A percentile compares a stretch with the other conserved stretches of the same genome.
These are phyloP conservation scores for Tanacetum coccineum DNA, from an alignment of 129 eudicot genomes.

Conservation along the genomic window DNA sequence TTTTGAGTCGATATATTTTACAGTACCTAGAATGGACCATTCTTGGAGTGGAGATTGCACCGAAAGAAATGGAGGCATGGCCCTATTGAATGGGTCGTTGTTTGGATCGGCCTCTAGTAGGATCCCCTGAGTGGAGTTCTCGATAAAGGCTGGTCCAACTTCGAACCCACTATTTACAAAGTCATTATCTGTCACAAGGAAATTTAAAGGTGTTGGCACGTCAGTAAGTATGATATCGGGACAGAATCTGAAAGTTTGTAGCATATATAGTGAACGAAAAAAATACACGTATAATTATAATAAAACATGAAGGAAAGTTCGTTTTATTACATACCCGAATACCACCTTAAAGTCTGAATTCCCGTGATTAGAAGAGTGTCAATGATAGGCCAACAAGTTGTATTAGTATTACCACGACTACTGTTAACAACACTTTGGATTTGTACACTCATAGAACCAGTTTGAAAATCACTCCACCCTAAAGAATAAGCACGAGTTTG, in stretches of 20 bases:
- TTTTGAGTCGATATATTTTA: neutral
- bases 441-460: too few relatives aligned
- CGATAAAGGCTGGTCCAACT: neutral
- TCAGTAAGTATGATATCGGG: too few relatives aligned
- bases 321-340: conserved; percentile 6
- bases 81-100: neutral
- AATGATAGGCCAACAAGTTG: too few relatives aligned
- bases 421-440: neutral
- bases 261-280: neutral
- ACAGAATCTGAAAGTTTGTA: too few relatives aligned
- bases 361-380: too few relatives aligned
- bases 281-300: too few relatives aligned
- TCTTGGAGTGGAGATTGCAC: neutral
- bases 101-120: neutral
- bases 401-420: too few relatives aligned
- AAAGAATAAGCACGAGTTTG: too few relatives aligned
- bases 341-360: too few relatives aligned
- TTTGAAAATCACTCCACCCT: too few relatives aligned
- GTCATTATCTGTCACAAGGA: neutral
- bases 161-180: neutral
- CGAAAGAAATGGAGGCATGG: neutral
- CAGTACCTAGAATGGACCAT: neutral
- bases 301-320: too few relatives aligned
- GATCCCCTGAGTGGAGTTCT: neutral
- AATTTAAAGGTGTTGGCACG: too few relatives aligned